These are phyloP conservation scores for Pseudocercospora macadamiae DNA, from an alignment of 2,329 filamentous ascomycete species.

Conservation along the genomic window DNA sequence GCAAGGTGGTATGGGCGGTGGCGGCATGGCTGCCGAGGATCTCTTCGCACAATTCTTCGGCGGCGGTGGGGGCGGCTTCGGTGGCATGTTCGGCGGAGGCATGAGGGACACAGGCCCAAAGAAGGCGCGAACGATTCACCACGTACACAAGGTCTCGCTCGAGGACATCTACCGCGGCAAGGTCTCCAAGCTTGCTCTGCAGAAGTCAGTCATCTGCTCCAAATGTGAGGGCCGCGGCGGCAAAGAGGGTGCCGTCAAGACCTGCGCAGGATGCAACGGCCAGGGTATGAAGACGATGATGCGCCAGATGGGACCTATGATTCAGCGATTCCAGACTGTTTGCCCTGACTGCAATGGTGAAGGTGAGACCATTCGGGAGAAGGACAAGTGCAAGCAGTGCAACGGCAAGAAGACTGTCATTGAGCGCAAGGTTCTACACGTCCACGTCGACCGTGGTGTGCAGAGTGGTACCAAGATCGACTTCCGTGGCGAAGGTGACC, in stretches of 20 bases:
- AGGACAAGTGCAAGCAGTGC: slow-evolving; percentile 97
- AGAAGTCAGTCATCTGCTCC: slow-evolving; percentile 95
- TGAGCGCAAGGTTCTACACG: slow-evolving; percentile 96
- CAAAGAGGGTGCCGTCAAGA: slow-evolving; percentile 96
- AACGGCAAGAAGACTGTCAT: slow-evolving; percentile 97
- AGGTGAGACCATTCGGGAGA: slow-evolving; percentile 93
- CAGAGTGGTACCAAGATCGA: slow-evolving; percentile 94
- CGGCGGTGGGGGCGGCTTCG: slow-evolving; percentile 66
- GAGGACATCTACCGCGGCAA: slow-evolving; percentile 99
- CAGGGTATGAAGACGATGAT: slow-evolving; percentile 99
- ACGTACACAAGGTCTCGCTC: slow-evolving; percentile 96
- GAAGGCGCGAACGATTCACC: slow-evolving; percentile 94
- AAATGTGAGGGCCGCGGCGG: slow-evolving; percentile 93
- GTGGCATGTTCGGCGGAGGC: slow-evolving; percentile 71
- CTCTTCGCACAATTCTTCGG: slow-evolving; percentile 98
- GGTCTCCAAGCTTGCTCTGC: slow-evolving; percentile 93
- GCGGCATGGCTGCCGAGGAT: slow-evolving; percentile 92
- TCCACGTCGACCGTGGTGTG: slow-evolving; percentile 94
- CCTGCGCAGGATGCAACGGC: slow-evolving; percentile 87
- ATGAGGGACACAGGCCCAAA: slow-evolving; percentile 77
- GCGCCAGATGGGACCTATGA: slow-evolving; percentile 99
- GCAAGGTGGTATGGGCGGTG: slow-evolving; percentile 70
- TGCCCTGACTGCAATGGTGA: slow-evolving; percentile 98
- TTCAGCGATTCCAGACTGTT: slow-evolving; percentile 98
- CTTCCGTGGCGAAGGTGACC: slow-evolving; percentile 95